Evolutionary conservation across 225 moss, liverwort and hornwort species (phyloP).

Genomic region (Thuidium tamariscinum): DNA sequence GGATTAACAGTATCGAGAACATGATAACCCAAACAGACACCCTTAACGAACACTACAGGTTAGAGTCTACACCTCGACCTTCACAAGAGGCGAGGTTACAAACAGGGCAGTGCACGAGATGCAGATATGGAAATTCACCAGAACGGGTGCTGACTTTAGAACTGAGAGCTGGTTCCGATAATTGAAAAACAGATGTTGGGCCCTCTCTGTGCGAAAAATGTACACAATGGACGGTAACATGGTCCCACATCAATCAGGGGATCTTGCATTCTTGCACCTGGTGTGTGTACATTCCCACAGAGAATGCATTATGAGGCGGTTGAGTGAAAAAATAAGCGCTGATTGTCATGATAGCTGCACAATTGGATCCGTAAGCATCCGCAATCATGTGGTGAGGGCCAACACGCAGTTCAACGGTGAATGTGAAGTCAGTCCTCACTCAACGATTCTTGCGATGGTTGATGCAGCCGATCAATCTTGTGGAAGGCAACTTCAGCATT

Average conservation of each 20-base stretch:
- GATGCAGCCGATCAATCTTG: background rate
- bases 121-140: conserved; percentile 48
- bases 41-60: background rate
- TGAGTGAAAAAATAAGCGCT: background rate
- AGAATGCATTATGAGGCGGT: background rate
- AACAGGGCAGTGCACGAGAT: conserved; percentile 63
- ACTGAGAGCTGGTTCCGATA: too few species aligned
- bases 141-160: background rate
- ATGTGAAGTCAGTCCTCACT: background rate
- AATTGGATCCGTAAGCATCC: background rate
- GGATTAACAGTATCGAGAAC: background rate
- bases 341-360: background rate
- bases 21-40: background rate
- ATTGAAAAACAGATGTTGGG: too few species aligned
- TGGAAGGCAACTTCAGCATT: background rate
- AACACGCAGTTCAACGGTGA: background rate
- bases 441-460: background rate
- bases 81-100: conserved; percentile 59
- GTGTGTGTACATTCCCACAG: too few species aligned
- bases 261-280: background rate
- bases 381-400: background rate
- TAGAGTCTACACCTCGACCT: conserved; percentile 5
- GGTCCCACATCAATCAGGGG: background rate
- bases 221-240: background rate
- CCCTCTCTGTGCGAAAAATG: too few species aligned